These are phyloP conservation scores for Quercus agrifolia DNA, from an alignment of 306 rosid genomes.

Conservation along the genomic window DNA sequence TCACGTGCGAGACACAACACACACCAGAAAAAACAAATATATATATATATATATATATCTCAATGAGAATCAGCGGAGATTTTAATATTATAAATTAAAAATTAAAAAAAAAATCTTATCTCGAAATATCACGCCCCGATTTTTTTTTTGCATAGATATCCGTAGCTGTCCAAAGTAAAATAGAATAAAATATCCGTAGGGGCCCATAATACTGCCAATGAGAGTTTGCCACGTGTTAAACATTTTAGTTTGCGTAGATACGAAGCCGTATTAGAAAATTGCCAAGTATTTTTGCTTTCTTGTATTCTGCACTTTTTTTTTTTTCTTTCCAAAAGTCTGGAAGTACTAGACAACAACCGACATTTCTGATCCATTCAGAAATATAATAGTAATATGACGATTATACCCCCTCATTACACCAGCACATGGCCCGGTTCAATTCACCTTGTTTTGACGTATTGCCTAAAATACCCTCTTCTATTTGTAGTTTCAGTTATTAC, in stretches of 20 bases:
- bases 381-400: neutral
- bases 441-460: neutral
- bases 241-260: neutral
- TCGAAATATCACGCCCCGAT: slow-evolving; percentile 12
- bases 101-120: neutral
- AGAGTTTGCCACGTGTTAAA: slow-evolving; percentile 11
- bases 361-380: slow-evolving; percentile 25
- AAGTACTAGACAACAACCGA: slow-evolving; percentile 12
- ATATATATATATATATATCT: too few relatives aligned
- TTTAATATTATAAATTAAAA: too few relatives aligned
- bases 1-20: neutral
- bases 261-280: neutral
- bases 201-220: neutral
- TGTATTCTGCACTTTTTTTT: slow-evolving; percentile 20
- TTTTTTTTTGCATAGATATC: neutral
- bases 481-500: too few relatives aligned
- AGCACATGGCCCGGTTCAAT: neutral
- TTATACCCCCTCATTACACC: slow-evolving; percentile 18
- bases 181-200: neutral
- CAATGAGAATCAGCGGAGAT: neutral
- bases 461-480: slow-evolving; percentile 3
- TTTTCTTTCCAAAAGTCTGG: neutral
- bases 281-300: slow-evolving; percentile 5
- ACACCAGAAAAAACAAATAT: neutral
- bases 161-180: neutral